Evolutionary conservation across 805 yeast genomes (phyloP).

Genomic region (Sporopachydermia lactativora): DNA sequence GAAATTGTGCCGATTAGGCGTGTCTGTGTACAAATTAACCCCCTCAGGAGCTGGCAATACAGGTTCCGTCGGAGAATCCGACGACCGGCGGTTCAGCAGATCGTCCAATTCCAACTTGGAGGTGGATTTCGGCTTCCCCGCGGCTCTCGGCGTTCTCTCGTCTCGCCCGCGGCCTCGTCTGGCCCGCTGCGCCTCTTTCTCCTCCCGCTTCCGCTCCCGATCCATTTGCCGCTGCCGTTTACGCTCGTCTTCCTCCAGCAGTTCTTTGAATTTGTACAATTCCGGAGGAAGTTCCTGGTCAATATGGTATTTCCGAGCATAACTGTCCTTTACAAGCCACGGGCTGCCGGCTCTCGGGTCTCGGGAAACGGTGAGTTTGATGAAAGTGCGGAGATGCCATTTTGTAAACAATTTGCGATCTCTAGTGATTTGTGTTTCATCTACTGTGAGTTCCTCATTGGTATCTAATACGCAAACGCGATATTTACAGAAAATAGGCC

Average conservation of each 20-base stretch:
- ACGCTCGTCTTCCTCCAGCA: not conserved
- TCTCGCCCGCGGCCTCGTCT: conserved; percentile 5
- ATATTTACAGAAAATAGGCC: conserved; percentile 12
- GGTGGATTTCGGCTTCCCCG: conserved; percentile 4
- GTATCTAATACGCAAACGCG: conserved; percentile 15
- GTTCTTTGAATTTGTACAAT: conserved; percentile 18
- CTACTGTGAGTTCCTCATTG: conserved; percentile 49
- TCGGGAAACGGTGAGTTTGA: conserved; percentile 64
- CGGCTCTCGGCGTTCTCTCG: conserved; percentile 5
- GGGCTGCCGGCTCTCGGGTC: conserved; percentile 86
- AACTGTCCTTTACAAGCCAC: conserved; percentile 79
- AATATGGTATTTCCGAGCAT: conserved; percentile 56
- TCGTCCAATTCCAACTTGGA: not conserved
- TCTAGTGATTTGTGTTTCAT: conserved; percentile 59
- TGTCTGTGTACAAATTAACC: not conserved
- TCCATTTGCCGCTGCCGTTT: conserved; percentile 13
- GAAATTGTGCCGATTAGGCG: not conserved
- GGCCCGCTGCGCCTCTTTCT: conserved; percentile 6
- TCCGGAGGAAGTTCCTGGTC: conserved; percentile 39
- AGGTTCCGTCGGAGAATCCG: not conserved
- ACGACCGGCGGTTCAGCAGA: not conserved
- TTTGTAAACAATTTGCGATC: conserved; percentile 84
- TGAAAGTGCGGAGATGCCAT: conserved; percentile 77
- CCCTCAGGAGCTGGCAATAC: not conserved
- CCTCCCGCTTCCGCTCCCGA: conserved; percentile 8